Base-by-base conservation (phyloP, 2,329 filamentous ascomycete species). In the Fusarium redolens region DNA sequence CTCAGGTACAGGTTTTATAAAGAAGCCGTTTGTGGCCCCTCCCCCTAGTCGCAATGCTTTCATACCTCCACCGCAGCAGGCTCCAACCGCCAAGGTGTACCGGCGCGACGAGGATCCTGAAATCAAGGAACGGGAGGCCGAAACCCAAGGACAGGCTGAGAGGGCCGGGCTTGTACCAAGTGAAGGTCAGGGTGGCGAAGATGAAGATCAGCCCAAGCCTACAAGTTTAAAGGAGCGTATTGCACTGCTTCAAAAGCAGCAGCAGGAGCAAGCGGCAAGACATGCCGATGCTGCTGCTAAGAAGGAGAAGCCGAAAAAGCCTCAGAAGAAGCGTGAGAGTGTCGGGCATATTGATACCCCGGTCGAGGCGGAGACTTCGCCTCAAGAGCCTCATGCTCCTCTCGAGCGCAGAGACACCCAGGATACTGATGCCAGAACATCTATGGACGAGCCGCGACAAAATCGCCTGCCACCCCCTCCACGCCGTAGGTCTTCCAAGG, bases 21-120 rank as follows among this genome's bases (percentile, higher is more conserved):
- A 96, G 87, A 98, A 98, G 83, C 95, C 96, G 1, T 99, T 98
- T 78, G 95, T 99, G 63, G 94, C 96, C 7, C 95, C 96, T 57
- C 96, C 96, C 22, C 96, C 96, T 1, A 97, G 95, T 81, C 92
- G 94, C 75, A 92, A 98, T 84, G 93, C 96, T 30, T 99, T 94
- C 78, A 88, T 99, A 14, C 94, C 96, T 30, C 91, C 93, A 7
- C 87, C 88, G 35, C 90, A 91, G 28, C 92, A 96, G 70, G 83
- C 88, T 20, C 91, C 92, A 2, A 88, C 92, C 9, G 87, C 92
- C 52, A 97, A 92, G 83, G 82, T 95, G 28, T 97, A 98, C 80
- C 90, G 91, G 61, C 89, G 96, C 51, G 95, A 98, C 12, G 96
- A 98, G 80, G 95, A 98, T 73, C 92, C 94, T 1, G 89, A 91